Evolutionary conservation across 257 asterid genomes (phyloP), one percentile per base, ranked within the genome.

Genomic region (Forsythia viridissima): DNA sequence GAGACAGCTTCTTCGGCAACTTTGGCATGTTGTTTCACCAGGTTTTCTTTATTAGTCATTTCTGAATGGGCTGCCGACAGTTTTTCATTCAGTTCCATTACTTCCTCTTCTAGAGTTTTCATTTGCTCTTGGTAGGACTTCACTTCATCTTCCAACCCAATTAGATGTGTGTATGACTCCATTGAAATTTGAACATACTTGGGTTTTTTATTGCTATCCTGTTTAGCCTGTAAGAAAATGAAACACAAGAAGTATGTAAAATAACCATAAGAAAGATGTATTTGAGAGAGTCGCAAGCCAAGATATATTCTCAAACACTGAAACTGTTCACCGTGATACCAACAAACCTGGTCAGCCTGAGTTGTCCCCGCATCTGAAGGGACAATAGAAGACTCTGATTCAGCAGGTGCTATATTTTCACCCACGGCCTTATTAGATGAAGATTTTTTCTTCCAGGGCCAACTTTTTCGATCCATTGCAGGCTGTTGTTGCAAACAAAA

Each of bases 1-100:
- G 99, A 93, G 76, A 96, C 96, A 74, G 99, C 99, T 82, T 96
- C 98, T 88, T 96, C 98, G 82, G 99, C 99, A 80, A 96, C 98
- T 87, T 96, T 96, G 61, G 94, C 89, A 63, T 96, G 99, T 68
- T 96, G 99, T 80, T 96, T 96, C 82, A 93, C 99, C 77, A 94
- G 82, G 85, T 77, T 90, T 70, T 93, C 99, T 84, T 96, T 93
- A 74, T 85, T 82, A 21, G 89, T 89, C 86, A 96, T 87, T 83
- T 96, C 98, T 4, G 87, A 43, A 80, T 91, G 80, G 34, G 97
- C 92, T 82, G 85, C 93, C 2, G 98, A 86, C 80, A 96, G 80
- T 86, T 92, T 91, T 69, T 92, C 97, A 80, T 90, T 91, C 79
- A 96, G 83, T 65, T 88, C 97, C 76, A 87, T 88, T 59, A 92